A percentile compares a stretch with the other conserved stretches of the same genome.
phyloP scores from a whole-genome alignment of 495 filamentous ascomycete species.

The Penicillium salamii region DNA sequence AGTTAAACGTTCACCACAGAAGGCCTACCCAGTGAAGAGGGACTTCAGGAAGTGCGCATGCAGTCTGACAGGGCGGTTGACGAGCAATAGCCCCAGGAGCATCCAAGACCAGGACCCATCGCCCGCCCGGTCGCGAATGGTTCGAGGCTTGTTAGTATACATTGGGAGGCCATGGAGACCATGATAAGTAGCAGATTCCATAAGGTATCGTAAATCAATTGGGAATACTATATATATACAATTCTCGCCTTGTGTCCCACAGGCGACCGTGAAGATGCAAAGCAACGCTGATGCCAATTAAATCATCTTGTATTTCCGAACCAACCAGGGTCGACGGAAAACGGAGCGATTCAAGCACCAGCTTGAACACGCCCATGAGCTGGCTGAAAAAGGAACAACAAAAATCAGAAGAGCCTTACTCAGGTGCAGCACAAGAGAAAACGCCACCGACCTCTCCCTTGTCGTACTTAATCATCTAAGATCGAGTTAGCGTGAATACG shows the following conservation, averaged over 20 bases:
- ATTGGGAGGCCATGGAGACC: too few species aligned
- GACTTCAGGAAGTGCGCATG: too few species aligned
- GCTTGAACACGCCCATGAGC: slow-evolving; percentile 1
- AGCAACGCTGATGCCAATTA: neutral
- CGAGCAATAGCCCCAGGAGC: too few species aligned
- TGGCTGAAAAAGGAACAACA: neutral
- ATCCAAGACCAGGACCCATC: too few species aligned
- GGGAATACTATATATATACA: slow-evolving; percentile 1
- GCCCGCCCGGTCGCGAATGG: too few species aligned
- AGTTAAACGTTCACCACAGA: too few species aligned
- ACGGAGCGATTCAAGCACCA: slow-evolving; percentile 1
- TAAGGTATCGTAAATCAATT: neutral
- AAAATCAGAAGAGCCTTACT: slow-evolving; percentile 5
- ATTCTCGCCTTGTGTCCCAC: slow-evolving; percentile 5
- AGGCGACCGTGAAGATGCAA: slow-evolving; percentile 5
- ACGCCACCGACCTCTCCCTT: slow-evolving; percentile 42
- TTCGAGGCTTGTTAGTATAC: too few species aligned
- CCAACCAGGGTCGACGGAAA: slow-evolving; percentile 2
- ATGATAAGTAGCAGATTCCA: neutral
- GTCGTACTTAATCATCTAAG: slow-evolving; percentile 43
- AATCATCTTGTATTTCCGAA: neutral
- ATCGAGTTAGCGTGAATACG: slow-evolving; percentile 2
- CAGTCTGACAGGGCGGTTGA: too few species aligned
- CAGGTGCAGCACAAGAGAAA: slow-evolving; percentile 40
- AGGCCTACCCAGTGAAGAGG: too few species aligned